A percentile compares a stretch with the other conserved stretches of the same genome.
Conservation (phyloP, 768 basidiomycete genomes). For the Calocybe cyanea region DNA sequence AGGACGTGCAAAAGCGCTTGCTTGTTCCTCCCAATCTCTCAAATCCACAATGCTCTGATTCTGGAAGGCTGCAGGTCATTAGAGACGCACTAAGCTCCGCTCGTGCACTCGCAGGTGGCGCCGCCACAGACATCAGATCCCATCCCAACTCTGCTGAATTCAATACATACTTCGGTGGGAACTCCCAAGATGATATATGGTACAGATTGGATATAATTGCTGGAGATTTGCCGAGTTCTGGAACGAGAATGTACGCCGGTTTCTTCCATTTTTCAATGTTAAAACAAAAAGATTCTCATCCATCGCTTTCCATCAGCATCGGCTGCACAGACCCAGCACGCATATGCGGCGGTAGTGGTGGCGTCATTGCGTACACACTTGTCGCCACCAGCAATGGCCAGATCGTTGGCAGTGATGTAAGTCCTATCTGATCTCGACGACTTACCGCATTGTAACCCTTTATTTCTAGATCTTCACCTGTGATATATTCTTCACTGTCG, state of each 20-base stretch:
- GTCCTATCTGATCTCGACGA: neutral
- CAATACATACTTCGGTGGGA: conserved; percentile 6
- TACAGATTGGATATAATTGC: conserved; percentile 9
- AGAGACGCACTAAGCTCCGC: conserved; percentile 1
- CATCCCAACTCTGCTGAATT: conserved; percentile 7
- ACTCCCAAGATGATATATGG: conserved; percentile 6
- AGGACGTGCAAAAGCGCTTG: conserved; percentile 5
- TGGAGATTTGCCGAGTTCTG: conserved; percentile 6
- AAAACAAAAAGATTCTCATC: neutral
- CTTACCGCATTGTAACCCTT: neutral
- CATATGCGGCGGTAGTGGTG: conserved; percentile 1
- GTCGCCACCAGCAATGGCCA: conserved; percentile 1
- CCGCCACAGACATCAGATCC: conserved; percentile 5
- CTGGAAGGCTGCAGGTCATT: neutral
- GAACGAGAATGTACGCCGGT: conserved; percentile 2
- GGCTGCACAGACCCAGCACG: conserved; percentile 7
- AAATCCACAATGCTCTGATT: conserved; percentile 1
- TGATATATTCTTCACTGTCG: conserved; percentile 8
- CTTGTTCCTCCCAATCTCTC: conserved; percentile 2
- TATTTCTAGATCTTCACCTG: conserved; percentile 6
- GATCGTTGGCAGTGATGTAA: conserved; percentile 3
- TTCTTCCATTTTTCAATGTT: neutral
- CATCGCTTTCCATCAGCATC: neutral
- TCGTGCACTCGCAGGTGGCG: conserved; percentile 6
- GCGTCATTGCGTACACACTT: conserved; percentile 10